Conservation (phyloP, 2,329 filamentous ascomycete genomes). For the Neofusicoccum sp. region DNA sequence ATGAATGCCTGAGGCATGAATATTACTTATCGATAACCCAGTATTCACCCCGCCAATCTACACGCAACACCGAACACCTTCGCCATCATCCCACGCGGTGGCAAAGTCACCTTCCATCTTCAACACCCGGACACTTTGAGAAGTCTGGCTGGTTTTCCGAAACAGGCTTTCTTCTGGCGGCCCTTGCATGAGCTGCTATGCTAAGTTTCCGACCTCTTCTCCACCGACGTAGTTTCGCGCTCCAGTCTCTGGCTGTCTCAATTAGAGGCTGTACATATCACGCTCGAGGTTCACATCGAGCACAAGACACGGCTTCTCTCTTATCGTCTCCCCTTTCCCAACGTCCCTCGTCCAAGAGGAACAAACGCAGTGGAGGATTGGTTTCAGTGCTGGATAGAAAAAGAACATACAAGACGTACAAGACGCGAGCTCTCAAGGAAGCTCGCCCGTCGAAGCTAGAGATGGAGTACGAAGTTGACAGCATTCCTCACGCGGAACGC, state of each 20-base stretch:
- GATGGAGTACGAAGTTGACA: not conserved
- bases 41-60: too few species aligned
- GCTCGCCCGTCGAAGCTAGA: not conserved
- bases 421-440: too few species aligned
- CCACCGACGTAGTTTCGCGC: not conserved
- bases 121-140: too few species aligned
- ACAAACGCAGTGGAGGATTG: too few species aligned
- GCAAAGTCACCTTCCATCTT: too few species aligned
- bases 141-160: not conserved
- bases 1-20: too few species aligned
- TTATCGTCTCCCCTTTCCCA: not conserved
- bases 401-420: too few species aligned
- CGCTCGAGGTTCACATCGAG: too few species aligned
- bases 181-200: not conserved
- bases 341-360: not conserved
- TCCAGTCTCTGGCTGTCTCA: not conserved
- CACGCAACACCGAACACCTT: too few species aligned
- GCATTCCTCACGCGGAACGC: conserved; percentile 61
- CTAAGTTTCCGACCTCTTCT: not conserved
- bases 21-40: too few species aligned
- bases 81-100: too few species aligned
- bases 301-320: not conserved
- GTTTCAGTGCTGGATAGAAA: too few species aligned
- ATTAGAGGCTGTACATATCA: not conserved
- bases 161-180: not conserved